phyloP scores from a whole-genome alignment of 441 rosid species.

The Bruguiera hainesii region DNA sequence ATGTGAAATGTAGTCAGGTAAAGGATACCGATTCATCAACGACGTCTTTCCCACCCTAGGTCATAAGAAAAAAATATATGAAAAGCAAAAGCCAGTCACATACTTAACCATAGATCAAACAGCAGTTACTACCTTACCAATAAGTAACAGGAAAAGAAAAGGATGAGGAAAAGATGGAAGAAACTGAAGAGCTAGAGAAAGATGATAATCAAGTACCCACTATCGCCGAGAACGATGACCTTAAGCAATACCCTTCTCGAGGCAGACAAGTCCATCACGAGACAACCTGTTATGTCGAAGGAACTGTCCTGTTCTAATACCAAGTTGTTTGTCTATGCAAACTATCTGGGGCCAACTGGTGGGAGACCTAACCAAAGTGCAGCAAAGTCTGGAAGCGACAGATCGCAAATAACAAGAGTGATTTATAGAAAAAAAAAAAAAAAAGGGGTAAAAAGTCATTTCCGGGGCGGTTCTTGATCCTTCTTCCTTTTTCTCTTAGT shows the following conservation, averaged over 20 bases:
- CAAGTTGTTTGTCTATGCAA: no score
- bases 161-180: constrained; percentile 27
- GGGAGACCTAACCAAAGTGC: neutral
- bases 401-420: neutral
- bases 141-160: neutral
- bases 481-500: constrained; percentile 20
- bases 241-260: constrained; percentile 67
- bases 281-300: neutral
- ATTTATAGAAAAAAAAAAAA: neutral
- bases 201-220: constrained; percentile 39
- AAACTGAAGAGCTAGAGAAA: neutral
- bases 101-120: neutral
- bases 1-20: constrained; percentile 8
- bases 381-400: neutral
- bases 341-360: neutral
- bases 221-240: constrained; percentile 77
- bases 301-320: neutral
- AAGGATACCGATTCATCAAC: constrained; percentile 67
- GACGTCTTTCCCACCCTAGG: constrained; percentile 80
- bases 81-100: neutral
- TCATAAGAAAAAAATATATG: neutral
- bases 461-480: constrained; percentile 33
- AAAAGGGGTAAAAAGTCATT: constrained; percentile 7
- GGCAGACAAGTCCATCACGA: constrained; percentile 33
- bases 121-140: neutral